Conservation (phyloP, 768 basidiomycete species). For the Xerocomus brunneocitrinus region DNA sequence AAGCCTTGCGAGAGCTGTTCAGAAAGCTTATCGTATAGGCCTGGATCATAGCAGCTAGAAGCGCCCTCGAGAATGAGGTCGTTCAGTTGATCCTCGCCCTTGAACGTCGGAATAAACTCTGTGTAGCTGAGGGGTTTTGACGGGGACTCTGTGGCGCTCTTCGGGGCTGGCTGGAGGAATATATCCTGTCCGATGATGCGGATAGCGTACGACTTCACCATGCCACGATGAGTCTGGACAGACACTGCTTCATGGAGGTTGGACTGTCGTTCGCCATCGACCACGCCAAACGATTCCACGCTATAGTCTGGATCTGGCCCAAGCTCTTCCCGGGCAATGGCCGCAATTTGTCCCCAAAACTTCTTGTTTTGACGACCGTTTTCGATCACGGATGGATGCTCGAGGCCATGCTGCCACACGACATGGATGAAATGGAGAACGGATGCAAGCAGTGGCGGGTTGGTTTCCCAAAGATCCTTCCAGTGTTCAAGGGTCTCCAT, state of each 20-base stretch:
- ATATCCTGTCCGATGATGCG: constrained; percentile 75
- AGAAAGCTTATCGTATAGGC: constrained; percentile 59
- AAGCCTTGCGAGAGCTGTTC: constrained; percentile 48
- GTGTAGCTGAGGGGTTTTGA: constrained; percentile 58
- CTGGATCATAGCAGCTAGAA: constrained; percentile 66
- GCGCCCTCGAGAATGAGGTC: constrained; percentile 69
- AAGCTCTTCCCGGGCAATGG: constrained; percentile 62
- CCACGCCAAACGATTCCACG: constrained; percentile 42
- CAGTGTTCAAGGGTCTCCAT: constrained; percentile 61
- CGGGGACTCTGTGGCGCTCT: constrained; percentile 32
- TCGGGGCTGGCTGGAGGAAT: constrained; percentile 49
- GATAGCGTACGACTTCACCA: constrained; percentile 70
- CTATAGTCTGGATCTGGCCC: constrained; percentile 70
- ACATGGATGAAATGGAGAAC: constrained; percentile 72
- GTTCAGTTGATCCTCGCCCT: constrained; percentile 55
- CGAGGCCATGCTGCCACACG: constrained; percentile 76
- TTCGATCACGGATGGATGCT: constrained; percentile 61
- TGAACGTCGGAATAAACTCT: constrained; percentile 53
- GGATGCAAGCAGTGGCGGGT: constrained; percentile 70
- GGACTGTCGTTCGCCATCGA: constrained; percentile 41
- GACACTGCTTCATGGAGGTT: constrained; percentile 58
- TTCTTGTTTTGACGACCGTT: constrained; percentile 48
- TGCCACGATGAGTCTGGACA: constrained; percentile 60
- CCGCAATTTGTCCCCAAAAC: constrained; percentile 70
- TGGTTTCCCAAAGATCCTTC: constrained; percentile 72